Evolutionary conservation across 2,329 filamentous ascomycete genomes (phyloP).

Genomic region (Tolypocladium paradoxum): DNA sequence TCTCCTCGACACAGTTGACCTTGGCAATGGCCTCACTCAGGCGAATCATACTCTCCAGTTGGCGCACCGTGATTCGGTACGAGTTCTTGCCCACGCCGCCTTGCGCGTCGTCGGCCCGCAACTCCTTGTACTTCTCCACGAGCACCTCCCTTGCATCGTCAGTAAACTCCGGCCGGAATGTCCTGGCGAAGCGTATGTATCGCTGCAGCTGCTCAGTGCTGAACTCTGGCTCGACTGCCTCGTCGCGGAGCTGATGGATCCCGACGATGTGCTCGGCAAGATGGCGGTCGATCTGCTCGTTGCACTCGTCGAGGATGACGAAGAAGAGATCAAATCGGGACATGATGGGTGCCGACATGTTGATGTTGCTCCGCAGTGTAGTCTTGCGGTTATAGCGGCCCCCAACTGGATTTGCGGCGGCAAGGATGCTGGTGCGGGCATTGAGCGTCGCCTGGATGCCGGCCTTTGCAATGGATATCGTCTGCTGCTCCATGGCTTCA

Average conservation of each 20-base stretch:
- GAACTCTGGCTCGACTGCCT: conserved; percentile 84
- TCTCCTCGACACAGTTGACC: conserved; percentile 89
- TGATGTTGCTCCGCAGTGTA: conserved; percentile 87
- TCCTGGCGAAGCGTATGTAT: conserved; percentile 92
- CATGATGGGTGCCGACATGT: conserved; percentile 99
- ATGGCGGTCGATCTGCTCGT: conserved; percentile 81
- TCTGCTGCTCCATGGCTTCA: conserved; percentile 99
- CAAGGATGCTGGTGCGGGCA: conserved; percentile 87
- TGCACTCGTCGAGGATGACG: conserved; percentile 92
- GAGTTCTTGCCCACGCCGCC: conserved; percentile 90
- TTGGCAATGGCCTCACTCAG: conserved; percentile 97
- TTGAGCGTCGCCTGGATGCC: conserved; percentile 97
- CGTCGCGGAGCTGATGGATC: conserved; percentile 86
- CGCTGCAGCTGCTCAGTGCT: conserved; percentile 93
- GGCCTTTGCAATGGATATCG: conserved; percentile 96
- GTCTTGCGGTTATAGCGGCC: conserved; percentile 97
- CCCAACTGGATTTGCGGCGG: conserved; percentile 89
- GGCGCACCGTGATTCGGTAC: conserved; percentile 93
- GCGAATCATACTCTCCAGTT: conserved; percentile 92
- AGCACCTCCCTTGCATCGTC: conserved; percentile 76
- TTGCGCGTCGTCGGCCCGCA: conserved; percentile 85
- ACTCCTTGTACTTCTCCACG: conserved; percentile 90
- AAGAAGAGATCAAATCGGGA: conserved; percentile 99
- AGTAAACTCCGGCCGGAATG: conserved; percentile 88
- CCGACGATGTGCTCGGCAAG: conserved; percentile 90